Conservation (phyloP, 2,329 filamentous ascomycete species). For the Pseudocercospora musae region DNA sequence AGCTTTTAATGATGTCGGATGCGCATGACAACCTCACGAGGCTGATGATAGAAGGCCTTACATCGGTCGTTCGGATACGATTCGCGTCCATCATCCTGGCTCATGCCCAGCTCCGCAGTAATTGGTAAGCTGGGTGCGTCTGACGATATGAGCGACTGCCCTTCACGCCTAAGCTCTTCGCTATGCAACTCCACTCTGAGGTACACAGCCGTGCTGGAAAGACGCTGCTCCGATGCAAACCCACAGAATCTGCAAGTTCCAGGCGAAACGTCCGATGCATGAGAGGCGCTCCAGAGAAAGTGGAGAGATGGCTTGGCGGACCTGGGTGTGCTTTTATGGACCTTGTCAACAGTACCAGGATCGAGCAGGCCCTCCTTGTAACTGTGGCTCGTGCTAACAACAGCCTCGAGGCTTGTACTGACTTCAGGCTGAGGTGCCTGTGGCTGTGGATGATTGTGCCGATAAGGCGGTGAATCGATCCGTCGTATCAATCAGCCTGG, state of each 20-base stretch:
- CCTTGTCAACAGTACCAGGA: not conserved
- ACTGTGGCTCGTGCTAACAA: not conserved
- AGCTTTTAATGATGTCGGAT: not conserved
- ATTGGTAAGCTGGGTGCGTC: not conserved
- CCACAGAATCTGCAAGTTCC: slow-evolving; percentile 2
- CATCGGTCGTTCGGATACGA: not conserved
- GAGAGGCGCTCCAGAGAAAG: not conserved
- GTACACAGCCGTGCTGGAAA: not conserved
- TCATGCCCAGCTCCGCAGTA: not conserved
- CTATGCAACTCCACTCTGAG: not conserved
- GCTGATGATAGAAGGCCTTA: too few species aligned
- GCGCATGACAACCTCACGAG: too few species aligned
- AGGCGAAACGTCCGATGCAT: slow-evolving; percentile 1
- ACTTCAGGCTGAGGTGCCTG: not conserved
- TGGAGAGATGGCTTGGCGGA: not conserved
- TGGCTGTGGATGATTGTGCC: not conserved
- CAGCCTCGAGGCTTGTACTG: slow-evolving; percentile 1
- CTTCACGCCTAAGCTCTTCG: too few species aligned
- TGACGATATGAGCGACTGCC: not conserved
- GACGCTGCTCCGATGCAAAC: not conserved
- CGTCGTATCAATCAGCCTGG: not conserved
- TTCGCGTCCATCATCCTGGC: not conserved
- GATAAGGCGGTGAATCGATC: not conserved
- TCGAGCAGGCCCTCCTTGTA: not conserved
- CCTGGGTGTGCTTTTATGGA: not conserved